Evolutionary conservation across 805 yeast genomes (phyloP).

Genomic region (Wickerhamiella siamensis): DNA sequence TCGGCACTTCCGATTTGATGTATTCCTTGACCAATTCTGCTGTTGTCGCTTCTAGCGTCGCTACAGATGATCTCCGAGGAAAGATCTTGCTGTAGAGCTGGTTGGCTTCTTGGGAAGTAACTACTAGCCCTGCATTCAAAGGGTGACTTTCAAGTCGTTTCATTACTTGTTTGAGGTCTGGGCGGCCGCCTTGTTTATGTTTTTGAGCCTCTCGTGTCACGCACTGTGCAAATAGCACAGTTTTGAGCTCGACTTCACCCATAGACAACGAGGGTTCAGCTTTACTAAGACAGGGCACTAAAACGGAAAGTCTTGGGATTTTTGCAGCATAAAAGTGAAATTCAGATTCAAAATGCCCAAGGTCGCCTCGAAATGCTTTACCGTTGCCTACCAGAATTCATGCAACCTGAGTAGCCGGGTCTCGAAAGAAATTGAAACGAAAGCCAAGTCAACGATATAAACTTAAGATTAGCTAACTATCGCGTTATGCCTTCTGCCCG

Average conservation of each 20-base stretch:
- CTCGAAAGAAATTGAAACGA: too few relatives aligned
- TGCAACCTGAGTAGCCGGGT: too few relatives aligned
- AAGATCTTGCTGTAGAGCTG: conserved; percentile 1
- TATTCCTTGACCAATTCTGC: neutral
- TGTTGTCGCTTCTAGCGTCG: neutral
- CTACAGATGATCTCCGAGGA: neutral
- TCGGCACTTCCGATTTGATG: neutral
- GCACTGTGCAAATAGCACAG: conserved; percentile 1
- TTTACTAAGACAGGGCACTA: too few relatives aligned
- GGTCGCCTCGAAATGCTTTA: too few relatives aligned
- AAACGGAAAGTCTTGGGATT: too few relatives aligned
- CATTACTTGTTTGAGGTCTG: neutral
- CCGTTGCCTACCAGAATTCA: too few relatives aligned
- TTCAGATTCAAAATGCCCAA: too few relatives aligned
- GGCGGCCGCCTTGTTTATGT: conserved; percentile 1
- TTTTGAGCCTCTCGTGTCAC: neutral
- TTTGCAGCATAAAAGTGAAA: too few relatives aligned
- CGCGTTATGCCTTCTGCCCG: conserved; percentile 1
- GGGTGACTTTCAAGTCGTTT: neutral
- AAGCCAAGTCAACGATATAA: neutral
- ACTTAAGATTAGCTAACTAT: neutral
- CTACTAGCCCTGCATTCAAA: neutral
- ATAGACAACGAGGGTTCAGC: too few relatives aligned
- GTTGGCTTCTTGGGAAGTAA: neutral
- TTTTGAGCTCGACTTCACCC: neutral